Percentiles rank a stretch among this genome's conserved stretches.
These are phyloP conservation scores for Exutisphaerella laricina DNA, from an alignment of 2,329 filamentous ascomycete genomes.

Conservation along the genomic window DNA sequence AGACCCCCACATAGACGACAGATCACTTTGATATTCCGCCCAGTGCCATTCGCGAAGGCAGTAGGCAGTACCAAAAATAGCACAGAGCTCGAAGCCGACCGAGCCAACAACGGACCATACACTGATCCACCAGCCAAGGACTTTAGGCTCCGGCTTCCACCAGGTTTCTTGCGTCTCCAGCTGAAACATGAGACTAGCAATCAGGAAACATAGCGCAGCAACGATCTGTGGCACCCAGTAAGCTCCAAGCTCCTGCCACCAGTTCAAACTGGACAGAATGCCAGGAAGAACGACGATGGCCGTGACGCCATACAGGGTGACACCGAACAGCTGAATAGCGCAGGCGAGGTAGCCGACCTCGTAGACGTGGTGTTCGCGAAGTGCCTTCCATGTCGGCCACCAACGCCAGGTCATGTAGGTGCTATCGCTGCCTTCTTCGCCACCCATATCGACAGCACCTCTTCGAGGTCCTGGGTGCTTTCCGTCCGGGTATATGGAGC, in stretches of 20 bases:
- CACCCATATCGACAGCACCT: constrained; percentile 6
- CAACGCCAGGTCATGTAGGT: constrained; percentile 4
- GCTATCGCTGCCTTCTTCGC: background rate
- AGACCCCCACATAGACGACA: constrained; percentile 24
- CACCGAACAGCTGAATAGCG: constrained; percentile 23
- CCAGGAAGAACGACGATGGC: constrained; percentile 23
- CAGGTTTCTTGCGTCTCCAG: constrained; percentile 27
- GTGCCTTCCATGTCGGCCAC: constrained; percentile 17
- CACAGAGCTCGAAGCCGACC: constrained; percentile 24
- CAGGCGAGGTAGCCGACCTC: constrained; percentile 27
- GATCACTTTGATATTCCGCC: constrained; percentile 18
- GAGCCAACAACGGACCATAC: constrained; percentile 21
- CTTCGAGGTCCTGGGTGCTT: constrained; percentile 4
- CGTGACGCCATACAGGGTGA: constrained; percentile 21
- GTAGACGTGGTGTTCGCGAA: constrained; percentile 21
- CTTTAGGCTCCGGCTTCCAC: constrained; percentile 18
- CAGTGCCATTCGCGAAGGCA: constrained; percentile 3
- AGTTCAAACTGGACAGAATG: constrained; percentile 17
- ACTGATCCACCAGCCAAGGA: constrained; percentile 29
- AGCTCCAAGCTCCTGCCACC: constrained; percentile 16
- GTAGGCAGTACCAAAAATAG: constrained; percentile 10
- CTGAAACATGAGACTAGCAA: constrained; percentile 24
- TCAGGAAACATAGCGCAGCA: constrained; percentile 23
- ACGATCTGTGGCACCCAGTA: constrained; percentile 27
- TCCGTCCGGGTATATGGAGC: constrained; percentile 4